Conservation (phyloP, 108 stramenopile genomes). For the Stephanodiscus minutulus region DNA sequence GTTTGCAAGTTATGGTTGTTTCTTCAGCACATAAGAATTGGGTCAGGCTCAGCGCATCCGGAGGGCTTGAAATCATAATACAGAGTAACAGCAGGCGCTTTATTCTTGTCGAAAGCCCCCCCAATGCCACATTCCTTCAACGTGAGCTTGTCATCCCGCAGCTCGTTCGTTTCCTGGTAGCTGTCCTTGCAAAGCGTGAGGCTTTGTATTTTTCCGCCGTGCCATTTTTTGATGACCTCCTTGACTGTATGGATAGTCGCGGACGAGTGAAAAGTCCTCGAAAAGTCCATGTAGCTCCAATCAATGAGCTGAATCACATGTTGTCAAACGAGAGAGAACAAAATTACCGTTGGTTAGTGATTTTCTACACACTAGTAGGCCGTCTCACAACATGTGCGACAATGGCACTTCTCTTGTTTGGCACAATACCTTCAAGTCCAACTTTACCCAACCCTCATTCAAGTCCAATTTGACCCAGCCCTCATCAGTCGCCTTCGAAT, state of each 20-base stretch:
- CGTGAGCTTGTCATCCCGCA: slow-evolving; percentile 27
- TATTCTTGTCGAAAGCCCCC: slow-evolving; percentile 10
- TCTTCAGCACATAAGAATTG: slow-evolving; percentile 32
- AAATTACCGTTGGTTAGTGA: background rate
- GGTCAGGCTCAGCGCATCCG: slow-evolving; percentile 24
- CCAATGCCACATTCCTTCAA: slow-evolving; percentile 28
- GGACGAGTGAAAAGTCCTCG: slow-evolving; percentile 24
- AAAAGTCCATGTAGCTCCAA: slow-evolving; percentile 44
- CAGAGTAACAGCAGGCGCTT: slow-evolving; percentile 25
- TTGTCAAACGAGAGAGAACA: slow-evolving; percentile 1
- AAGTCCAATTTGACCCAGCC: background rate
- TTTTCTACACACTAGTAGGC: background rate
- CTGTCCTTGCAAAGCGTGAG: slow-evolving; percentile 35
- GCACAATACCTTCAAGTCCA: slow-evolving; percentile 36
- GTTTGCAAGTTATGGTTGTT: background rate
- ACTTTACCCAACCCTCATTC: slow-evolving; percentile 27
- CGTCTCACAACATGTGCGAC: background rate
- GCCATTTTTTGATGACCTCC: slow-evolving; percentile 48
- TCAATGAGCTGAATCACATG: slow-evolving; percentile 19
- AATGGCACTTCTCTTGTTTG: background rate
- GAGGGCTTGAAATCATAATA: slow-evolving; percentile 39
- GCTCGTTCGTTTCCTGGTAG: slow-evolving; percentile 31
- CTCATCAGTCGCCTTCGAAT: background rate
- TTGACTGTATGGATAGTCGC: slow-evolving; percentile 29
- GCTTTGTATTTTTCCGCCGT: slow-evolving; percentile 29